phyloP scores from a whole-genome alignment of 768 basidiomycete genomes.

The Rhodotorula babjevae region DNA sequence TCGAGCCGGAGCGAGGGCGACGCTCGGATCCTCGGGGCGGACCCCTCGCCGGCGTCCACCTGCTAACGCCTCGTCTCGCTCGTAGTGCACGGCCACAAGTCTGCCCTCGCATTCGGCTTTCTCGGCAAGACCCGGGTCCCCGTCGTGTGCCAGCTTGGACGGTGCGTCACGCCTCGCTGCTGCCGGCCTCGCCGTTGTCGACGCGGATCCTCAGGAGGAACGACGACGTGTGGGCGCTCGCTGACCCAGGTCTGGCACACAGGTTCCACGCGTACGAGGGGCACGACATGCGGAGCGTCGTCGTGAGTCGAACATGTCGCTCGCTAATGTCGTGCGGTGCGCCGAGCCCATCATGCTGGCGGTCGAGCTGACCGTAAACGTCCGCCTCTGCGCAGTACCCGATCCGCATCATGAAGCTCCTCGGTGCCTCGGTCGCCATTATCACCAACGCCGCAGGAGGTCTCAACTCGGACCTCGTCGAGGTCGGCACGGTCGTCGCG shows the following conservation, averaged over 20 bases:
- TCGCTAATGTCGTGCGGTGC: too few species aligned
- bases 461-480: constrained; percentile 60
- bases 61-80: not conserved
- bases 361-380: too few species aligned
- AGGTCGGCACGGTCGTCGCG: constrained; percentile 79
- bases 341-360: constrained; percentile 49
- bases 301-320: not conserved
- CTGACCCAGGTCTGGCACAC: too few species aligned
- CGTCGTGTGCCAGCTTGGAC: constrained; percentile 82
- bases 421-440: constrained; percentile 64
- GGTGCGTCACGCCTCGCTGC: too few species aligned
- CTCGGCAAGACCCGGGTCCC: constrained; percentile 66
- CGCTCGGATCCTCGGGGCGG: too few species aligned
- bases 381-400: constrained; percentile 77
- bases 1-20: too few species aligned
- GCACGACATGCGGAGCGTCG: constrained; percentile 49
- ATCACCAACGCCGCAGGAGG: constrained; percentile 87
- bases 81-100: constrained; percentile 70
- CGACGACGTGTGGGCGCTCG: too few species aligned
- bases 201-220: not conserved
- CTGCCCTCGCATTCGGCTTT: constrained; percentile 71
- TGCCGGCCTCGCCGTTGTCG: too few species aligned
- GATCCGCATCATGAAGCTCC: constrained; percentile 50
- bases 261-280: constrained; percentile 62
- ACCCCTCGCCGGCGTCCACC: too few species aligned